Conservation (phyloP, 2,329 filamentous ascomycete species). For the Claviceps digitariae region DNA sequence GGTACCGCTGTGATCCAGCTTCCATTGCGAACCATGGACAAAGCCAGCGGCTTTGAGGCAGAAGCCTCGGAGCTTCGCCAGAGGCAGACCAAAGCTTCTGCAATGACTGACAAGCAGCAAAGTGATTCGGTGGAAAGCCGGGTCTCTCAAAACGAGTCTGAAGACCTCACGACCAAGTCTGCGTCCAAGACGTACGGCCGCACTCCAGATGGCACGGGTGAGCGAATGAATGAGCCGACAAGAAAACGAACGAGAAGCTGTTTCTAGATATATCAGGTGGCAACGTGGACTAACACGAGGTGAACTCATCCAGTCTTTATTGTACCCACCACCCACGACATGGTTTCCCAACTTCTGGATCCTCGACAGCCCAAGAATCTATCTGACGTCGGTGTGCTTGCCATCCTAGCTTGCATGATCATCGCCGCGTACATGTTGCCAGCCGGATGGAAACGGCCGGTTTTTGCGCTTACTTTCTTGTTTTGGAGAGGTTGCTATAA, state of each 20-base stretch:
- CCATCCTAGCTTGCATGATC: slow-evolving; percentile 64
- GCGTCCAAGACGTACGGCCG: slow-evolving; percentile 67
- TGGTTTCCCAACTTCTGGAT: slow-evolving; percentile 94
- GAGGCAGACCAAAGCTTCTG: not conserved
- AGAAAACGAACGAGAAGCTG: not conserved
- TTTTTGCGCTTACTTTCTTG: slow-evolving; percentile 73
- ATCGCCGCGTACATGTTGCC: slow-evolving; percentile 63
- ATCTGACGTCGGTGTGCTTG: slow-evolving; percentile 69
- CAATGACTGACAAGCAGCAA: not conserved
- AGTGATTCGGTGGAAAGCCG: not conserved
- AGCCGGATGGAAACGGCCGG: slow-evolving; percentile 50
- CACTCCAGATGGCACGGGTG: slow-evolving; percentile 82
- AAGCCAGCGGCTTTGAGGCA: not conserved
- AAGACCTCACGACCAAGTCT: slow-evolving; percentile 7
- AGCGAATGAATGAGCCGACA: slow-evolving; percentile 21
- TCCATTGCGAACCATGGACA: not conserved
- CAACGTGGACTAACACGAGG: slow-evolving; percentile 6
- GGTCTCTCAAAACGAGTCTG: not conserved
- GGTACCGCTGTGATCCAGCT: not conserved
- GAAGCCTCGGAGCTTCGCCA: slow-evolving; percentile 4
- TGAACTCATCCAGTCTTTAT: slow-evolving; percentile 58
- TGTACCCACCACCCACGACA: slow-evolving; percentile 92
- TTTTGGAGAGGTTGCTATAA: slow-evolving; percentile 94
- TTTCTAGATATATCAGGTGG: not conserved
- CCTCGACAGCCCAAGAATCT: slow-evolving; percentile 92